Evolutionary conservation across 75 land plant species (phyloP), one percentile per base, ranked within the genome.

Genomic region (Sequoiadendron giganteum): DNA sequence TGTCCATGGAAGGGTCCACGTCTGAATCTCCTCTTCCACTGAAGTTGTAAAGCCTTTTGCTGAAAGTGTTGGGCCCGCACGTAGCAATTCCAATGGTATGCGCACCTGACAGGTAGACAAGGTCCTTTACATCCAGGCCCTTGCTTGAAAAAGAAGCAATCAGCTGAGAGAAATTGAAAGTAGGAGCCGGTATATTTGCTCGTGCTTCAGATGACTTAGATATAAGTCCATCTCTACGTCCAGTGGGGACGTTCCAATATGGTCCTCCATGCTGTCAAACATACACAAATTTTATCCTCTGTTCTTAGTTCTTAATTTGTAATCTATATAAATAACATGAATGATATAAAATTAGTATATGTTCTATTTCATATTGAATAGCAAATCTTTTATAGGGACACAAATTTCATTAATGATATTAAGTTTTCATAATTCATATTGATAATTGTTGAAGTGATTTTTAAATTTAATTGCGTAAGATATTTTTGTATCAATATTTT

Each of bases 31-130:
- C 94, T 16, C 47, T 89, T 1, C 97, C 95, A 8, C 86, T 86
- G 89, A 94, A 96, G 86, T 96, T 93, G 93, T 93, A 95, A 32
- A 96, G 92, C 10, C 97, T 87, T 82, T 85, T 87, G 43, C 80
- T 83, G 65, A 96, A 88, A 34, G 89, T 88, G 0, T 85, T 9
- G 5, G 65, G 65, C 10, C 34, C 34, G 80, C 96, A 95, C 15
- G 92, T 92, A 9, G 89, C 75, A 2, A 93, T 49, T 0, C 95
- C 95, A 47, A 94, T 91, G 8, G 95, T 94, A 77, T 94, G 95
- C 1, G 92, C 92, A 28, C 95, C 95, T 94, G 88, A 1, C 36
- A 75, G 16, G n/a, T 32, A 0, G 16, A 75, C 90, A 30, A 56
- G 86, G 32, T 92, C 92, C 14, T 86, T 39, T 10, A 83, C 7